Base-by-base conservation (phyloP, 2,329 filamentous ascomycete genomes). In the Rhinocladiella mackenziei region DNA sequence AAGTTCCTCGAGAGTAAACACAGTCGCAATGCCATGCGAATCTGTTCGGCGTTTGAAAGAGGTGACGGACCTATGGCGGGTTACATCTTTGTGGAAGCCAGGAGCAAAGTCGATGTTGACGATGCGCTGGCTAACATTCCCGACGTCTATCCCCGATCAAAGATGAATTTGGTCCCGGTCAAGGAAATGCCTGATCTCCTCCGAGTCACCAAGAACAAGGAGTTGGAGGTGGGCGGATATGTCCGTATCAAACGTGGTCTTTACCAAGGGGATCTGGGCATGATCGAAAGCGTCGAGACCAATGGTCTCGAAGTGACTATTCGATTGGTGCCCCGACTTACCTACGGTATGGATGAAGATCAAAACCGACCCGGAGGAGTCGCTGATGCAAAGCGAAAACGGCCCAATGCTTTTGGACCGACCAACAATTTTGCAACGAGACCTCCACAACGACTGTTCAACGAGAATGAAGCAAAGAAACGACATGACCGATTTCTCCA, bases 131-230 rank as follows among this genome's bases (percentile, higher is more conserved):
- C 95, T 50, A 86, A 83, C 30, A 79, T 98, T 60, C 78, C 87
- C 50, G 89, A 95, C 60, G 85, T 94, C 26, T 98, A 96, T 63
- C 86, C 91, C 41, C 81, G 88, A 44, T 84, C 80, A 19, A 92
- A 89, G 66, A 83, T 92, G 69, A 79, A 89, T 32, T 73, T 97
- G 39, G 88, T 98, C 30, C 87, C 92, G 36, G 89, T 97, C 59
- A 94, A 94, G 65, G 92, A 98, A 66, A 95, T 96, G 83, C 91
- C 92, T 1, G 92, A 97, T 66, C 77, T 98, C n/a, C 75, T 98
- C 13, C 81, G 89, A 39, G 87, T 94, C 19, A 83, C 81, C 49
- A 95, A 95, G 70, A 91, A 85, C 2, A 86, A 89, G 35, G 81
- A 82, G 18, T 73, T 98, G 23, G 81, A 92, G 57, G 85, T 84